phyloP scores from a whole-genome alignment of 306 rosid species.

The Canavalia gladiata region DNA sequence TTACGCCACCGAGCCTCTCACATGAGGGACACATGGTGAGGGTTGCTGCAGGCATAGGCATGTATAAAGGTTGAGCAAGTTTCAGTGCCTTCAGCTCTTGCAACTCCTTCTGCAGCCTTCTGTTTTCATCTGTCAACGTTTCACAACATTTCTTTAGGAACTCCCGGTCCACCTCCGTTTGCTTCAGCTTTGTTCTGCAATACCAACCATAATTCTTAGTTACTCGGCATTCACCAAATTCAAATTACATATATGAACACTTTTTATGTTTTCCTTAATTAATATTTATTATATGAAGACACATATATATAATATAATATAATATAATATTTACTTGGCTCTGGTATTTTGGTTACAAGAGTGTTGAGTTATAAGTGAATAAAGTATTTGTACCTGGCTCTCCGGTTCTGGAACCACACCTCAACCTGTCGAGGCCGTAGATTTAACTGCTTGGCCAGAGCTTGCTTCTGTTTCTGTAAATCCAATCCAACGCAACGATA shows the following conservation, averaged over 20 bases:
- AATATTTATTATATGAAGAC: not conserved
- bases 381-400: conserved; percentile 69
- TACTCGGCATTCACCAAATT: not conserved
- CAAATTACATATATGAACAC: not conserved
- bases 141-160: conserved; percentile 93
- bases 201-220: not conserved
- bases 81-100: conserved; percentile 89
- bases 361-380: not conserved
- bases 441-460: conserved; percentile 81
- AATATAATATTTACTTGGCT: not conserved
- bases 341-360: not conserved
- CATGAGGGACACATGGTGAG: conserved; percentile 94
- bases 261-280: not conserved
- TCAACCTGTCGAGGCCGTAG: conserved; percentile 93
- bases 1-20: conserved; percentile 65
- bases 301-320: not conserved
- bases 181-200: conserved; percentile 94
- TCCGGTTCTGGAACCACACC: conserved; percentile 97
- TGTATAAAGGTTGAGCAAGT: conserved; percentile 72
- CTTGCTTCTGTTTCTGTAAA: conserved; percentile 93
- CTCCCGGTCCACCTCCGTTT: conserved; percentile 94
- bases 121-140: conserved; percentile 86
- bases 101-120: conserved; percentile 83
- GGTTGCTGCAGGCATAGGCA: conserved; percentile 95
- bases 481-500: conserved; percentile 4